Evolutionary conservation across 441 rosid species (phyloP).

Genomic region (Rhodomyrtus psidioides): DNA sequence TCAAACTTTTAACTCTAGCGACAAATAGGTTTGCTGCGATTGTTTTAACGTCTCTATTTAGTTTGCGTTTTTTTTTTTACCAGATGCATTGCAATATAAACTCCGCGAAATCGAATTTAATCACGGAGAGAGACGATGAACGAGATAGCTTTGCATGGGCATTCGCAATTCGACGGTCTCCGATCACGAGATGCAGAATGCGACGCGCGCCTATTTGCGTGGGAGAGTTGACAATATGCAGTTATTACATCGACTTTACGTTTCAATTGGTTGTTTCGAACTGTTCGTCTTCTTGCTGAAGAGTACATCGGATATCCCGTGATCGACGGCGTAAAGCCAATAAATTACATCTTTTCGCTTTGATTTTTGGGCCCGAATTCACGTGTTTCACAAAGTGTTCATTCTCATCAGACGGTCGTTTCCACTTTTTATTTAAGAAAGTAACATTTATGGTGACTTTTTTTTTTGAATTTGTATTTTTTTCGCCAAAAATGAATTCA

Average conservation of each 20-base stretch:
- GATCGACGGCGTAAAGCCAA: neutral
- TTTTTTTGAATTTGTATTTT: neutral
- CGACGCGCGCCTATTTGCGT: fast-evolving
- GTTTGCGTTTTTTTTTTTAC: neutral
- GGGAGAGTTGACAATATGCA: neutral
- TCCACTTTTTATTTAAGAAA: neutral
- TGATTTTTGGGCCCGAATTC: neutral
- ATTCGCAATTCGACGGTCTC: neutral
- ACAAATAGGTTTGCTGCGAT: neutral
- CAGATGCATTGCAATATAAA: neutral
- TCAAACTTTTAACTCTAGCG: neutral
- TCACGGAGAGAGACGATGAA: fast-evolving
- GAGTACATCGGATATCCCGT: fast-evolving
- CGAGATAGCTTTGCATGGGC: neutral
- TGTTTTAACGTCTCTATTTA: neutral
- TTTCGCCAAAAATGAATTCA: neutral
- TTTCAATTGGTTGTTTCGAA: neutral
- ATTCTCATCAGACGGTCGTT: neutral
- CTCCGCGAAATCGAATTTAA: neutral
- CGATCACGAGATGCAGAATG: neutral
- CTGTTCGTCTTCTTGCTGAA: neutral
- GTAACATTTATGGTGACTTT: neutral
- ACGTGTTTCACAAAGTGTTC: neutral
- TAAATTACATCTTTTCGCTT: neutral
- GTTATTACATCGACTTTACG: neutral